These are phyloP conservation scores for Chernovozyma aurita DNA, from an alignment of 1,139 yeast genomes.

Conservation along the genomic window DNA sequence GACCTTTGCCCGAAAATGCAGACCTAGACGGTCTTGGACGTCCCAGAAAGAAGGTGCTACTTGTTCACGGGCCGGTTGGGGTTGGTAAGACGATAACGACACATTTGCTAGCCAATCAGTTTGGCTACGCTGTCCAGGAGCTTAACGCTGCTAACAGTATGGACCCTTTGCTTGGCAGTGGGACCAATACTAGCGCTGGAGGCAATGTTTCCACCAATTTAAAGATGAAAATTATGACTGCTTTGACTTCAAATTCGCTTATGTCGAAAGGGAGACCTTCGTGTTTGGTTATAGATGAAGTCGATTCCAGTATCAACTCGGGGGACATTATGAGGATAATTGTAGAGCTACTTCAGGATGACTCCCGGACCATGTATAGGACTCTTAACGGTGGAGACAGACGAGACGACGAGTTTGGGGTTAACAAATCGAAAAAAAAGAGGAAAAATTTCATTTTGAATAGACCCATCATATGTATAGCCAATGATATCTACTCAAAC, in stretches of 20 bases:
- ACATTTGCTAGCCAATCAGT: conserved; percentile 76
- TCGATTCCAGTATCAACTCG: conserved; percentile 82
- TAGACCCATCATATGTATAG: conserved; percentile 88
- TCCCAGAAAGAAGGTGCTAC: conserved; percentile 64
- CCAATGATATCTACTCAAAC: conserved; percentile 73
- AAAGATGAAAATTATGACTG: conserved; percentile 56
- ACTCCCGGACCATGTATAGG: conserved; percentile 42
- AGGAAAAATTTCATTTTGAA: conserved; percentile 41
- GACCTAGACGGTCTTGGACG: conserved; percentile 57
- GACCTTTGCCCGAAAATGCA: conserved; percentile 7
- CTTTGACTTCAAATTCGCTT: conserved; percentile 62
- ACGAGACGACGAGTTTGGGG: too few relatives aligned
- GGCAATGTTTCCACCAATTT: conserved; percentile 17
- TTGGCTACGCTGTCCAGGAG: conserved; percentile 79
- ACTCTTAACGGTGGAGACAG: conserved; percentile 18
- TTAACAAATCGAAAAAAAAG: conserved; percentile 17
- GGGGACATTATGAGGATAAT: conserved; percentile 70
- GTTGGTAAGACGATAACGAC: conserved; percentile 93
- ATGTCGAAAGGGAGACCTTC: conserved; percentile 59
- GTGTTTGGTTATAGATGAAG: conserved; percentile 82
- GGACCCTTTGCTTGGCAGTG: conserved; percentile 17
- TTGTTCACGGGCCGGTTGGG: conserved; percentile 92
- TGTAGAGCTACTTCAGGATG: conserved; percentile 56
- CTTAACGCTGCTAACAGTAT: conserved; percentile 81
- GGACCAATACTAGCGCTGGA: conserved; percentile 6